Conservation (phyloP, 768 basidiomycete species). For the Psilocybe azurescens region DNA sequence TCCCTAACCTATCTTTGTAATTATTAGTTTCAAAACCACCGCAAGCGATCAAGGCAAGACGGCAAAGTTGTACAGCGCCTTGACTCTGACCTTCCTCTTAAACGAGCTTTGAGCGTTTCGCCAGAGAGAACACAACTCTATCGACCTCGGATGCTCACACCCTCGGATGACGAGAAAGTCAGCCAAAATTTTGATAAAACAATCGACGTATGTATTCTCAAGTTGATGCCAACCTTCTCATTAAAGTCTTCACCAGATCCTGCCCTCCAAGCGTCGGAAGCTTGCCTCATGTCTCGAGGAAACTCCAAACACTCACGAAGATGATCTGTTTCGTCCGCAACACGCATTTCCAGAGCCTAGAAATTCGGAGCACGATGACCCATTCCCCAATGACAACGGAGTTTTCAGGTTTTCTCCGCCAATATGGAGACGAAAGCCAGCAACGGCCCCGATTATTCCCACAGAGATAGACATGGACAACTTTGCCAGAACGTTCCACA, state of each 20-base stretch:
- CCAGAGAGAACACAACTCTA: not conserved
- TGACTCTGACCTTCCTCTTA: slow-evolving; percentile 14
- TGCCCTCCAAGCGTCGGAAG: no score
- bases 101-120: not conserved
- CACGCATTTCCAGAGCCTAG: slow-evolving; percentile 33
- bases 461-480: slow-evolving; percentile 30
- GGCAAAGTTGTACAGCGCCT: slow-evolving; percentile 27
- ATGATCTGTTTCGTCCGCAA: slow-evolving; percentile 1
- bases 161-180: no score
- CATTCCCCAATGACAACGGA: slow-evolving; percentile 15
- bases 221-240: no score
- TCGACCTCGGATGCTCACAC: not conserved
- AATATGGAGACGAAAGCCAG: slow-evolving; percentile 36
- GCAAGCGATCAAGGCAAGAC: slow-evolving; percentile 43
- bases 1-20: not conserved
- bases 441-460: not conserved
- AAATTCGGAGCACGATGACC: not conserved
- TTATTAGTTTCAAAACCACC: slow-evolving; percentile 60
- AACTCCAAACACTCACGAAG: not conserved
- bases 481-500: slow-evolving; percentile 22
- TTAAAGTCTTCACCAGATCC: no score
- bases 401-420: slow-evolving; percentile 33
- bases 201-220: no score
- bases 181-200: no score
- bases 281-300: no score